Evolutionary conservation across 164 flowering plant genomes (phyloP).

Genomic region (Akebia trifoliata): DNA sequence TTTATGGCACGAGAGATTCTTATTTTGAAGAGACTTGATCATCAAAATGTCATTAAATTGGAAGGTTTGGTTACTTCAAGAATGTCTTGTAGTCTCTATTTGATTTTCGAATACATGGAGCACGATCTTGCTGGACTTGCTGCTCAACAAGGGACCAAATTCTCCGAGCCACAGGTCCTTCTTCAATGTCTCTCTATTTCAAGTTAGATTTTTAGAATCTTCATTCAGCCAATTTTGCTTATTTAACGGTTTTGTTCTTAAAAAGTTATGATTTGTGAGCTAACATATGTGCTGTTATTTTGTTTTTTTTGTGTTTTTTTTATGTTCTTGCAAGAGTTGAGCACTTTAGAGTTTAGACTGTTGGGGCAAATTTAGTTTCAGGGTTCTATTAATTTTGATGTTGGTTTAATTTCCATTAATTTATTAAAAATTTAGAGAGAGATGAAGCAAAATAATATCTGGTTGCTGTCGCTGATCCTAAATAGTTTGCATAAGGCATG

Average conservation of each 20-base stretch:
- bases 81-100: conserved; percentile 68
- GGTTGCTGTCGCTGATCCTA: too few relatives aligned
- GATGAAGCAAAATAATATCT: too few relatives aligned
- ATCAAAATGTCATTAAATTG: conserved; percentile 69
- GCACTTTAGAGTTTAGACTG: too few relatives aligned
- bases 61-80: conserved; percentile 76
- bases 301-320: neutral
- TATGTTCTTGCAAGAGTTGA: too few relatives aligned
- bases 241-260: too few relatives aligned
- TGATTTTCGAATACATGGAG: conserved; percentile 75
- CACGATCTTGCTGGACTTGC: conserved; percentile 79
- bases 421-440: too few relatives aligned
- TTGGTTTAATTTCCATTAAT: too few relatives aligned
- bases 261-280: too few relatives aligned
- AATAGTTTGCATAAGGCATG: too few relatives aligned
- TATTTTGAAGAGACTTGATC: conserved; percentile 48
- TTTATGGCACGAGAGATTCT: conserved; percentile 81
- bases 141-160: conserved; percentile 51
- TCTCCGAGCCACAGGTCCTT: conserved; percentile 64
- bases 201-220: neutral
- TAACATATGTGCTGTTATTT: neutral
- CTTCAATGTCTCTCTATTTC: neutral
- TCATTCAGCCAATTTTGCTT: neutral
- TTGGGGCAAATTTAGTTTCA: too few relatives aligned
- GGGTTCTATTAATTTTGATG: too few relatives aligned